These are phyloP conservation scores for Myxozyma monticola DNA, from an alignment of 805 yeast species.

Conservation along the genomic window DNA sequence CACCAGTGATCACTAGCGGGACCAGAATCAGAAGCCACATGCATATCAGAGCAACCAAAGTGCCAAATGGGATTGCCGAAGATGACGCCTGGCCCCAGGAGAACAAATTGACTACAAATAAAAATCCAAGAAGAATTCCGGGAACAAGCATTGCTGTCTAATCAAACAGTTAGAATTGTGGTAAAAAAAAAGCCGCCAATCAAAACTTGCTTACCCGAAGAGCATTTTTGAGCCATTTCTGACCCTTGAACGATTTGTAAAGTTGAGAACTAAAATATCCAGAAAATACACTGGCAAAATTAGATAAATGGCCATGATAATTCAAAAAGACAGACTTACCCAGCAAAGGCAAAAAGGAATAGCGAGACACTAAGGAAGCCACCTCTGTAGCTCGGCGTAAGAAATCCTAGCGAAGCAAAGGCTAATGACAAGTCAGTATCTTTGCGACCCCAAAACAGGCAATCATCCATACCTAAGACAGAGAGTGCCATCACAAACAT, in stretches of 20 bases:
- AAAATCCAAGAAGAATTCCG: constrained; percentile 47
- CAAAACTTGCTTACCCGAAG: constrained; percentile 34
- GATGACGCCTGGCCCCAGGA: constrained; percentile 78
- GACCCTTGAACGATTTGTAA: constrained; percentile 53
- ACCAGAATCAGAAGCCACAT: constrained; percentile 66
- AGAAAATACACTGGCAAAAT: constrained; percentile 48
- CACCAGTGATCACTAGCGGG: constrained; percentile 74
- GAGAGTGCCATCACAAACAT: constrained; percentile 63
- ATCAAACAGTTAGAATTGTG: too few relatives aligned
- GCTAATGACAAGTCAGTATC: constrained; percentile 37
- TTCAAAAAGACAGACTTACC: constrained; percentile 36
- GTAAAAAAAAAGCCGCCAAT: too few relatives aligned
- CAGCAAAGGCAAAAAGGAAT: constrained; percentile 63
- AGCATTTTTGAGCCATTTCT: constrained; percentile 40
- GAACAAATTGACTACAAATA: constrained; percentile 61
- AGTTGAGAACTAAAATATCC: constrained; percentile 70
- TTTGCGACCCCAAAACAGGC: neutral
- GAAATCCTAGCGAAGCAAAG: constrained; percentile 54
- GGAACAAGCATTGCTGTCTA: constrained; percentile 38
- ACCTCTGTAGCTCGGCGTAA: constrained; percentile 67
- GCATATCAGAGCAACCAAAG: constrained; percentile 59
- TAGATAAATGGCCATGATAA: neutral
- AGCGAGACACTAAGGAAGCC: constrained; percentile 64
- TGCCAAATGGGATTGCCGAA: constrained; percentile 74
- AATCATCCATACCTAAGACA: constrained; percentile 35